These are phyloP conservation scores for Lepiota brunneoincarnata DNA, from an alignment of 768 basidiomycete genomes.

Conservation along the genomic window DNA sequence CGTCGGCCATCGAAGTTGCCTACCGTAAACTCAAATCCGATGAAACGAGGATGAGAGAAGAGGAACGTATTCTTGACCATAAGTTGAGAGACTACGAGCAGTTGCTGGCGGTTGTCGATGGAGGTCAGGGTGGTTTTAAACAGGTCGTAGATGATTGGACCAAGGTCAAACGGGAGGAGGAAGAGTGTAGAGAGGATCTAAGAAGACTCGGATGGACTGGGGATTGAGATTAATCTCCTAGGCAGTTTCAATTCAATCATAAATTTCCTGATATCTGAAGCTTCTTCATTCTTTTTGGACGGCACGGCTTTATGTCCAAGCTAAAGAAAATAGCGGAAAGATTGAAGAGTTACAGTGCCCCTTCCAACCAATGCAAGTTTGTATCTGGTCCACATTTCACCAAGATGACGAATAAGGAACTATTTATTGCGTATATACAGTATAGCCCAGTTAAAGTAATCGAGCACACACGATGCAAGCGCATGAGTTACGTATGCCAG, in stretches of 20 bases:
- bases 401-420: too few relatives aligned
- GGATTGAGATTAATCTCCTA: conserved; percentile 17
- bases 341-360: too few relatives aligned
- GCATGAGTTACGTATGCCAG: too few relatives aligned
- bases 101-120: conserved; percentile 40
- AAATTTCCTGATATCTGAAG: not conserved
- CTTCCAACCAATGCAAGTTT: too few relatives aligned
- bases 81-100: conserved; percentile 40
- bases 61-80: conserved; percentile 33
- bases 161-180: conserved; percentile 42
- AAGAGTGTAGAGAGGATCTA: conserved; percentile 48
- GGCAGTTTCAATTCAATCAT: not conserved
- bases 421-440: too few relatives aligned
- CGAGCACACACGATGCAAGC: too few relatives aligned
- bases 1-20: conserved; percentile 29
- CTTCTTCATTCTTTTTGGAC: too few relatives aligned
- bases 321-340: too few relatives aligned
- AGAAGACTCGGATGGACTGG: conserved; percentile 50
- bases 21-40: conserved; percentile 31
- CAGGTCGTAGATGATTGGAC: conserved; percentile 50
- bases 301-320: too few relatives aligned
- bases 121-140: conserved; percentile 34
- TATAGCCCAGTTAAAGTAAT: too few relatives aligned
- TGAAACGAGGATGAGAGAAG: conserved; percentile 32
- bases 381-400: too few relatives aligned